Conservation (phyloP, 2,329 filamentous ascomycete species). For the Lecanoromycetidae sp. region DNA sequence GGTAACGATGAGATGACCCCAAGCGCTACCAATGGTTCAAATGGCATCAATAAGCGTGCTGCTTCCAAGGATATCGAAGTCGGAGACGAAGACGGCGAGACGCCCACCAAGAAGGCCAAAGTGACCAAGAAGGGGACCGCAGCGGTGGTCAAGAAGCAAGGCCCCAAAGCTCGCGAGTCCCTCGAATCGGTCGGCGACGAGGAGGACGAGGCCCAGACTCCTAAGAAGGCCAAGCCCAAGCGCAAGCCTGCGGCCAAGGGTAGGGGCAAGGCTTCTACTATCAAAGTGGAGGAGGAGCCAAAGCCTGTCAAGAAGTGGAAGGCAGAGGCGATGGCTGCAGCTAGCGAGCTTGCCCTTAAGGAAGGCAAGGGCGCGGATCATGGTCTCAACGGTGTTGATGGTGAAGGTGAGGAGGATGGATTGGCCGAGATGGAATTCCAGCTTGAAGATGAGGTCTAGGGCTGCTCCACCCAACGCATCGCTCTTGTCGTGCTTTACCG, state of each 20-base stretch:
- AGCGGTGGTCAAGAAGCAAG: neutral
- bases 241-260: neutral
- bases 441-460: too few relatives aligned
- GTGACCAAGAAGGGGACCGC: neutral
- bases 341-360: neutral
- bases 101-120: constrained; percentile 9
- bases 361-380: neutral
- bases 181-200: neutral
- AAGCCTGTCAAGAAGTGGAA: neutral
- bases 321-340: neutral
- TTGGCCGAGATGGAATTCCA: too few relatives aligned
- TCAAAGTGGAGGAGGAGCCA: neutral
- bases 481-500: too few relatives aligned
- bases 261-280: neutral
- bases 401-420: too few relatives aligned
- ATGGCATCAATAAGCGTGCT: neutral
- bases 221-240: neutral
- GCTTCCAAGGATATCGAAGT: neutral
- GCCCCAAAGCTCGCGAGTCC: too few relatives aligned
- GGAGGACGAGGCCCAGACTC: neutral
- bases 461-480: too few relatives aligned
- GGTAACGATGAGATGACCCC: neutral
- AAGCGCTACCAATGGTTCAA: neutral
- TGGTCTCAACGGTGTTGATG: neutral
- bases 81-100: neutral